phyloP scores from a whole-genome alignment of 106 monocot species.

The Dioscorea alata region DNA sequence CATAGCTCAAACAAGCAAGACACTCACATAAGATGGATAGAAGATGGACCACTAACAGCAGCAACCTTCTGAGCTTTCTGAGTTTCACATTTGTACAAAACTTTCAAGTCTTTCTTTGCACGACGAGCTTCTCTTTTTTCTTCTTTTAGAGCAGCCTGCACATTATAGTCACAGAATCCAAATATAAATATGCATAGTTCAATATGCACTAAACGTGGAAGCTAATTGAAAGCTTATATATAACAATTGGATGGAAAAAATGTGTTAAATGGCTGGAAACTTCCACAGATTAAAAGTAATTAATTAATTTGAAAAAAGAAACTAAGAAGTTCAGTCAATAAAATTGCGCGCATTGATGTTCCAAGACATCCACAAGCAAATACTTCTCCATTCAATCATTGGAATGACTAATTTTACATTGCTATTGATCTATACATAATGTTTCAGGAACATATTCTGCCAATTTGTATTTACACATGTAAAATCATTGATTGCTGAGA shows the following conservation, averaged over 20 bases:
- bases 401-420: too few relatives aligned
- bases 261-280: background rate
- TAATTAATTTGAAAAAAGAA: background rate
- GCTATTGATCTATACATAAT: too few relatives aligned
- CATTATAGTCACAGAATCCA: background rate
- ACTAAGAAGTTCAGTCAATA: background rate
- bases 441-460: too few relatives aligned
- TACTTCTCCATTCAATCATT: too few relatives aligned
- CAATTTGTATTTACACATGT: too few relatives aligned
- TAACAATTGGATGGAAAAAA: background rate
- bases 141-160: conserved; percentile 74
- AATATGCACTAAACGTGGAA: background rate
- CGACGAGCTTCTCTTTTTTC: conserved; percentile 77
- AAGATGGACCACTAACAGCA: conserved; percentile 78
- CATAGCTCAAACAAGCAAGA: background rate
- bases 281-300: background rate
- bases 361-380: too few relatives aligned
- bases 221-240: background rate
- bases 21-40: conserved; percentile 73
- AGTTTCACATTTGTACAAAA: conserved; percentile 70
- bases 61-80: conserved; percentile 74
- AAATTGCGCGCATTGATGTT: too few relatives aligned
- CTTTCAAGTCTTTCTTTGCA: conserved; percentile 80
- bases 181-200: background rate
- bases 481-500: too few relatives aligned